These are phyloP conservation scores for Chytriomyces hyalinus DNA, from an alignment of 192 early-diverging fungal genomes.

Conservation along the genomic window DNA sequence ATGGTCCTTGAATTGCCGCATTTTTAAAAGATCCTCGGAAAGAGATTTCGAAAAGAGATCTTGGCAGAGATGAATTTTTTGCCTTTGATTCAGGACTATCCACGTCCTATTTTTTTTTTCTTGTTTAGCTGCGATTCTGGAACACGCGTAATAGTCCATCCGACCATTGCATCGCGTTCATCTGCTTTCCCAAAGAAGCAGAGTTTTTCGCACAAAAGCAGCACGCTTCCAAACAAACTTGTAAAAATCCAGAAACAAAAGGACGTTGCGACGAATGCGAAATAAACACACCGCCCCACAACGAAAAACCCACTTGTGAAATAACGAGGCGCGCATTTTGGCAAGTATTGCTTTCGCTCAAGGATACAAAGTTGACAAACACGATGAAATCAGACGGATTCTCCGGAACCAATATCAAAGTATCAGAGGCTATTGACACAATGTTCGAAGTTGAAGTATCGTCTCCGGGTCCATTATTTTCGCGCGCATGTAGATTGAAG, in stretches of 20 bases:
- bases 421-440: slow-evolving; percentile 29
- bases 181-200: neutral
- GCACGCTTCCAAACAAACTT: slow-evolving; percentile 61
- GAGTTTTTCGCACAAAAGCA: no score
- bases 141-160: neutral
- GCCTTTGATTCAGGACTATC: slow-evolving; percentile 14
- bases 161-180: slow-evolving; percentile 18
- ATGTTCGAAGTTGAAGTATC: slow-evolving; percentile 29
- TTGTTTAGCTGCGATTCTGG: neutral
- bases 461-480: slow-evolving; percentile 9
- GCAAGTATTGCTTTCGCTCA: slow-evolving; percentile 59
- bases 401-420: no score
- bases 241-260: slow-evolving; percentile 73
- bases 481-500: slow-evolving; percentile 52
- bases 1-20: slow-evolving; percentile 77
- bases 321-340: slow-evolving; percentile 39
- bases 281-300: slow-evolving; percentile 47
- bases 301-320: slow-evolving; percentile 66
- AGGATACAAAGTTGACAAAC: slow-evolving; percentile 73
- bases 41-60: slow-evolving; percentile 62
- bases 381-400: no score
- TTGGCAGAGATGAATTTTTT: slow-evolving; percentile 31
- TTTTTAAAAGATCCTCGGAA: slow-evolving; percentile 58
- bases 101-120: neutral
- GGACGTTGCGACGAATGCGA: slow-evolving; percentile 46